phyloP scores from a whole-genome alignment of 1,284 basidiomycete species.

The Melampsora americana region DNA sequence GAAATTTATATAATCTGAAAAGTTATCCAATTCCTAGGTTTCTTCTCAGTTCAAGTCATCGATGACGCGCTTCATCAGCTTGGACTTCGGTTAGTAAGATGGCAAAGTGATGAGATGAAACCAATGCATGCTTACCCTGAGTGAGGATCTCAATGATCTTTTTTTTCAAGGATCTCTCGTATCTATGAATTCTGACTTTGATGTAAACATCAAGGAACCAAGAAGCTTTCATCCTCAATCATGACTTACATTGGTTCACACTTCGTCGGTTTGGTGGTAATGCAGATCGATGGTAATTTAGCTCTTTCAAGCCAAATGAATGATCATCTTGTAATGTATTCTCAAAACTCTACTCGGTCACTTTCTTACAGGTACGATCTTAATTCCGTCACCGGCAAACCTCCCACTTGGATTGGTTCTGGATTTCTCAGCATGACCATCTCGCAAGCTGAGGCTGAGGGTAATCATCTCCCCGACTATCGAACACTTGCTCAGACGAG shows the following conservation, averaged over 20 bases:
- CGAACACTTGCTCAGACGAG: neutral
- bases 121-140: constrained; percentile 72
- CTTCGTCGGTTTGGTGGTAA: constrained; percentile 73
- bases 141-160: constrained; percentile 57
- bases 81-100: constrained; percentile 74
- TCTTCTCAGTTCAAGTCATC: constrained; percentile 70
- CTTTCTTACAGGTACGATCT: constrained; percentile 81
- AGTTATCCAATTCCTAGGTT: constrained; percentile 59
- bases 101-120: constrained; percentile 78
- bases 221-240: constrained; percentile 82
- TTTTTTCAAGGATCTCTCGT: constrained; percentile 11
- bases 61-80: constrained; percentile 70
- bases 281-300: constrained; percentile 50
- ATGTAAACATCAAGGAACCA: constrained; percentile 62
- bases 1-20: too few relatives aligned
- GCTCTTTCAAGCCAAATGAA: neutral
- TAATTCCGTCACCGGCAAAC: constrained; percentile 66
- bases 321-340: constrained; percentile 12
- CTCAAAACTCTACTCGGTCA: neutral
- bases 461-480: constrained; percentile 53
- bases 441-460: constrained; percentile 78
- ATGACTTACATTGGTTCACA: constrained; percentile 82
- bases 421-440: constrained; percentile 80
- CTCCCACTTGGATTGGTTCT: constrained; percentile 77
- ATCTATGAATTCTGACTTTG: neutral